A percentile compares a stretch with the other conserved stretches of the same genome.
Evolutionary conservation across 1,284 basidiomycete species (phyloP).

Genomic region (Cutaneotrichosporon sp.): DNA sequence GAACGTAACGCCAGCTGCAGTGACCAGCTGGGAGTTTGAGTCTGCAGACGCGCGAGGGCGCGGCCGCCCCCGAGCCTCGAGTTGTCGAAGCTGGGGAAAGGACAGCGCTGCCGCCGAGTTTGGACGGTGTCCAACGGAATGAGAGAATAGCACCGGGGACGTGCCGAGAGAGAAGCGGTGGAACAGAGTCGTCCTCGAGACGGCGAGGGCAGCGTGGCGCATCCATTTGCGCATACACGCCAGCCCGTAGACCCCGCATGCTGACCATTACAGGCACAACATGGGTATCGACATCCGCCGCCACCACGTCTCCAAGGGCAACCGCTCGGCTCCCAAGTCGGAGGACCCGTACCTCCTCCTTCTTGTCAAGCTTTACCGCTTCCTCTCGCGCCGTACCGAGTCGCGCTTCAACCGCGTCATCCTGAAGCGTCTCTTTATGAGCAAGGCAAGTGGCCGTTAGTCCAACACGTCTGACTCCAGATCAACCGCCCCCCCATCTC

Average conservation of each 20-base stretch:
- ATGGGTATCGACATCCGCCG: conserved; percentile 94
- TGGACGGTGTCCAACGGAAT: no score
- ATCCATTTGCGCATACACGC: not conserved
- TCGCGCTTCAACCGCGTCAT: conserved; percentile 96
- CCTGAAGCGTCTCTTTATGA: conserved; percentile 94
- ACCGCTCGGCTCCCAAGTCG: conserved; percentile 90
- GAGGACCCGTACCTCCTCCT: conserved; percentile 99
- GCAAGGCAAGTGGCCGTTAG: conserved; percentile 46
- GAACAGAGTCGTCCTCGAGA: conserved; percentile 4
- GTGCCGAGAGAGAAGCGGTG: conserved; percentile 1
- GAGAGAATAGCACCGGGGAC: no score
- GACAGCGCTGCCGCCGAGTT: not conserved
- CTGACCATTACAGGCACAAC: conserved; percentile 23
- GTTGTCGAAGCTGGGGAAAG: not conserved
- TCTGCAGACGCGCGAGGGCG: no score
- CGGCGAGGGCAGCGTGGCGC: conserved; percentile 1
- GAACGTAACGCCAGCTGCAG: no score
- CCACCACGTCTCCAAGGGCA: conserved; percentile 99
- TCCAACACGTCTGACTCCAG: conserved; percentile 43
- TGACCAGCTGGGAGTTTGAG: no score
- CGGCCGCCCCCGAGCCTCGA: no score
- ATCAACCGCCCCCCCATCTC: conserved; percentile 96
- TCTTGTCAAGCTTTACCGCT: conserved; percentile 99
- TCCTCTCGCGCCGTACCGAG: conserved; percentile 95
- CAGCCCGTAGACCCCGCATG: conserved; percentile 1